A percentile compares a stretch with the other conserved stretches of the same genome.
These are phyloP conservation scores for Leptographium lundbergii DNA, from an alignment of 2,329 filamentous ascomycete genomes.

Conservation along the genomic window DNA sequence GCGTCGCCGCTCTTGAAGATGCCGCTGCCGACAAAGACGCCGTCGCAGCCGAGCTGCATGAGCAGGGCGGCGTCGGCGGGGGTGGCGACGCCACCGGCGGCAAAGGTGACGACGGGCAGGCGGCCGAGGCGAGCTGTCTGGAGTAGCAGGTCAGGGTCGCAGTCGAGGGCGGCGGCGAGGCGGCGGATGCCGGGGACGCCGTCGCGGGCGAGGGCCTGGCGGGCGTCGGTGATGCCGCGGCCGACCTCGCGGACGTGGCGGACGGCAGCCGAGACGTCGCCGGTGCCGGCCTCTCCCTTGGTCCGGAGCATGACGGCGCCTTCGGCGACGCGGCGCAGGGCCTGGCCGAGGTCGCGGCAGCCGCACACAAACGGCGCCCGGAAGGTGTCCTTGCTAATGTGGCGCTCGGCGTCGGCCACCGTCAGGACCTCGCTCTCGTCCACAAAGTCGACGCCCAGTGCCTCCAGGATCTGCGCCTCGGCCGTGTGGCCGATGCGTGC, in stretches of 20 bases:
- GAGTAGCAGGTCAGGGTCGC: conserved; percentile 65
- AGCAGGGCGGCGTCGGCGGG: conserved; percentile 89
- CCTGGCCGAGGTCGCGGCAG: conserved; percentile 88
- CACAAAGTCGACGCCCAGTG: conserved; percentile 92
- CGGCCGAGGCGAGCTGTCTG: conserved; percentile 79
- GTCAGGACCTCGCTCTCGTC: conserved; percentile 97
- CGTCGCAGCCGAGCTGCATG: conserved; percentile 98
- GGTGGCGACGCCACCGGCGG: conserved; percentile 97
- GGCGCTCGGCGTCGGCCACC: conserved; percentile 78
- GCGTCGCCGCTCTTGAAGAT: conserved; percentile 97
- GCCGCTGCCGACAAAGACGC: conserved; percentile 90
- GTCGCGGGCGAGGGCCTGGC: conserved; percentile 52
- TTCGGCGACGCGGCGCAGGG: conserved; percentile 78
- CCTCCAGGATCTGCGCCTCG: conserved; percentile 96
- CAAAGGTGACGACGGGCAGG: conserved; percentile 94
- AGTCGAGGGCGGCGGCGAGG: conserved; percentile 69
- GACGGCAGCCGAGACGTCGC: conserved; percentile 93
- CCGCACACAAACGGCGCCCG: conserved; percentile 89
- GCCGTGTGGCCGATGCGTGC: conserved; percentile 95
- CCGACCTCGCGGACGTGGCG: conserved; percentile 91
- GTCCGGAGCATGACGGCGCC: conserved; percentile 98
- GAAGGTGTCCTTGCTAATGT: conserved; percentile 81
- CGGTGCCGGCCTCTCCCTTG: conserved; percentile 94
- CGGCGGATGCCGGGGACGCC: conserved; percentile 46
- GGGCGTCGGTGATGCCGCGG: conserved; percentile 66